A percentile compares a stretch with the other conserved stretches of the same genome.
These are phyloP conservation scores for Herpetomonas samuelpessoai DNA, from an alignment of 208 protist genomes.

Conservation along the genomic window DNA sequence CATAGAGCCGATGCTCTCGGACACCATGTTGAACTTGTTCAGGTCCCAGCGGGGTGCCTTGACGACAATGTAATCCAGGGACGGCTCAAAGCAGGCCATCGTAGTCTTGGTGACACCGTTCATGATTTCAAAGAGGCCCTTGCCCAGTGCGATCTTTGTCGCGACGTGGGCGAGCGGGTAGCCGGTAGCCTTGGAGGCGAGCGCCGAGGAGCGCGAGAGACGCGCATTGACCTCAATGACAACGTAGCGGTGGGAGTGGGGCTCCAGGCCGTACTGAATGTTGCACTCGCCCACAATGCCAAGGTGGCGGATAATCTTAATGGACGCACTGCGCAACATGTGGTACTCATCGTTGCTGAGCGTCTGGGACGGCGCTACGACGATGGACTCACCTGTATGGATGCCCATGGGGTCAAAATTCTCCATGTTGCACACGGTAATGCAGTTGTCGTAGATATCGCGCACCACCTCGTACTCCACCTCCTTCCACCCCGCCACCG, in stretches of 20 bases:
- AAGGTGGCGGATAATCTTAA: constrained; percentile 96
- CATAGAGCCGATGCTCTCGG: constrained; percentile 88
- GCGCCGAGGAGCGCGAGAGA: constrained; percentile 95
- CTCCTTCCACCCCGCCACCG: constrained; percentile 99
- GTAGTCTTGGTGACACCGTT: constrained; percentile 94
- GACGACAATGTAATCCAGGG: constrained; percentile 96
- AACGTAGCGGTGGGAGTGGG: constrained; percentile 95
- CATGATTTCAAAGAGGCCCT: constrained; percentile 90
- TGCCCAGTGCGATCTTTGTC: constrained; percentile 96
- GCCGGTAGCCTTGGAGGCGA: constrained; percentile 98
- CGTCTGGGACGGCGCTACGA: constrained; percentile 98
- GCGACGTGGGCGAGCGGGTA: constrained; percentile 98
- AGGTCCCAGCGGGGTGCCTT: constrained; percentile 97
- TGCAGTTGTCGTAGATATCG: constrained; percentile 98
- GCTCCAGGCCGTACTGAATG: constrained; percentile 98
- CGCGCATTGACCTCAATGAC: constrained; percentile 99
- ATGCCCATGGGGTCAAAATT: constrained; percentile 98
- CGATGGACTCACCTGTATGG: constrained; percentile 99
- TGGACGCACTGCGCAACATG: constrained; percentile 95
- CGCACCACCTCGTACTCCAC: constrained; percentile 99
- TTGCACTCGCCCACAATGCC: constrained; percentile 99
- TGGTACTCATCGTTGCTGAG: constrained; percentile 97
- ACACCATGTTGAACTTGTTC: constrained; percentile 96
- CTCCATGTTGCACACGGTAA: constrained; percentile 99
- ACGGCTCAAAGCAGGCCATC: constrained; percentile 97